Evolutionary conservation across 805 yeast species (phyloP).

Genomic region (Saccharomycopsis fodiens): DNA sequence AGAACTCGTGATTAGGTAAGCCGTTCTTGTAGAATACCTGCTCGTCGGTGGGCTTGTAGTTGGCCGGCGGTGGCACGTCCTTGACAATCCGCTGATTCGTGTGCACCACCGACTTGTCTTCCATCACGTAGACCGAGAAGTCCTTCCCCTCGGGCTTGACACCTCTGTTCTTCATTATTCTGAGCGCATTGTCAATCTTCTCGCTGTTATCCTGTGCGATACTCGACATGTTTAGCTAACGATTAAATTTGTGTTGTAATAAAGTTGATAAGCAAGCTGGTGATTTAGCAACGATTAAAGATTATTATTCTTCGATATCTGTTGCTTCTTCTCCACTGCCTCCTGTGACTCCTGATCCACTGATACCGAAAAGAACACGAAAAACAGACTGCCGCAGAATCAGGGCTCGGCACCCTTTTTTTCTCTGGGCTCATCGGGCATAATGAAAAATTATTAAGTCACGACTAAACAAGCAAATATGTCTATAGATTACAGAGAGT

Average conservation of each 20-base stretch:
- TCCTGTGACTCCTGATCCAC: background rate
- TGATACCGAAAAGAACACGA: background rate
- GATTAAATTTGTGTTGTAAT: too few relatives aligned
- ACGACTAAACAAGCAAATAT: slow-evolving; percentile 1
- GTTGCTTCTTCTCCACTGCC: background rate
- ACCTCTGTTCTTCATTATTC: slow-evolving; percentile 45
- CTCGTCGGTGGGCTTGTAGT: slow-evolving; percentile 54
- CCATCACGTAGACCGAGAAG: slow-evolving; percentile 35
- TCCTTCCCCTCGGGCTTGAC: slow-evolving; percentile 25
- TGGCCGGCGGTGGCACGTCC: slow-evolving; percentile 60
- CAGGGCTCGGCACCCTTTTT: background rate
- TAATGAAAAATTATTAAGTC: background rate
- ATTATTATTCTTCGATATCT: too few relatives aligned
- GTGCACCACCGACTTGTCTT: slow-evolving; percentile 29
- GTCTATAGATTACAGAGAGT: slow-evolving; percentile 36
- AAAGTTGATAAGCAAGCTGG: too few relatives aligned
- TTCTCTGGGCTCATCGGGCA: background rate
- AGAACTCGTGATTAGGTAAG: slow-evolving; percentile 62
- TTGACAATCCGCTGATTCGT: slow-evolving; percentile 45
- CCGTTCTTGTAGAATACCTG: slow-evolving; percentile 59
- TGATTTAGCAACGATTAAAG: too few relatives aligned
- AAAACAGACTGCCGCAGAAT: background rate
- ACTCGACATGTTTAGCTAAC: too few relatives aligned
- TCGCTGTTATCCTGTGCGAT: slow-evolving; percentile 38
- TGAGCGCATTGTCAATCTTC: slow-evolving; percentile 58